Conservation (phyloP, 2,329 filamentous ascomycete species). For the Ambrosiella beaveri region DNA sequence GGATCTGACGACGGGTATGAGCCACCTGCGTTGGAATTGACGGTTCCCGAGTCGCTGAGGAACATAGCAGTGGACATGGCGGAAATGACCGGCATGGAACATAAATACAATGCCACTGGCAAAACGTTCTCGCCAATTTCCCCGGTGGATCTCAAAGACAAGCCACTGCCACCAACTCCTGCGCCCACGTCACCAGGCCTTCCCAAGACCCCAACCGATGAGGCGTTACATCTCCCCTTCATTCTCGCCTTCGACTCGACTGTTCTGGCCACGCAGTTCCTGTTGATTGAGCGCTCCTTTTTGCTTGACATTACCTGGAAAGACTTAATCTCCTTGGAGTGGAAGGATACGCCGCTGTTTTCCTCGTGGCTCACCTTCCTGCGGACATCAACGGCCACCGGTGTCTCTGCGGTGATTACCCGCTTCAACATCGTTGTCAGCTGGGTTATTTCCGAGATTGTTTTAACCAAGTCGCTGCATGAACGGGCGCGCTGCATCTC, state of each 20-base stretch:
- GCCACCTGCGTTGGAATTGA: too few species aligned
- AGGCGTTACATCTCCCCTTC: conserved; percentile 52
- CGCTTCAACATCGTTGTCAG: conserved; percentile 81
- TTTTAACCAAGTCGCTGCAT: conserved; percentile 53
- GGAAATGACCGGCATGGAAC: conserved; percentile 19
- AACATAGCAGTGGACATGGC: too few species aligned
- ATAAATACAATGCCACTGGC: conserved; percentile 27
- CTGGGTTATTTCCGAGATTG: conserved; percentile 65
- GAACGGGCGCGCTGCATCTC: conserved; percentile 62
- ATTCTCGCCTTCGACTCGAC: conserved; percentile 68
- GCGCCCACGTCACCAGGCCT: conserved; percentile 23
- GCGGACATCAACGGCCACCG: conserved; percentile 51
- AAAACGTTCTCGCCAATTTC: conserved; percentile 22
- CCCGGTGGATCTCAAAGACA: conserved; percentile 24
- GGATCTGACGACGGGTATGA: conserved; percentile 27
- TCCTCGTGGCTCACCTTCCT: conserved; percentile 73
- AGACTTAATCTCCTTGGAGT: conserved; percentile 66
- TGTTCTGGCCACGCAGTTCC: conserved; percentile 65
- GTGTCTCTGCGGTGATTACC: conserved; percentile 69
- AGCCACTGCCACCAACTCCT: conserved; percentile 32
- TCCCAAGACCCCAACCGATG: conserved; percentile 21
- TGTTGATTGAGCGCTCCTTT: conserved; percentile 71
- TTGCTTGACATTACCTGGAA: conserved; percentile 80
- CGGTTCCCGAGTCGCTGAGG: too few species aligned
- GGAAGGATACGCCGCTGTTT: conserved; percentile 52